These are phyloP conservation scores for Gossypium mustelinum DNA, from an alignment of 345 rosid species.

Conservation along the genomic window DNA sequence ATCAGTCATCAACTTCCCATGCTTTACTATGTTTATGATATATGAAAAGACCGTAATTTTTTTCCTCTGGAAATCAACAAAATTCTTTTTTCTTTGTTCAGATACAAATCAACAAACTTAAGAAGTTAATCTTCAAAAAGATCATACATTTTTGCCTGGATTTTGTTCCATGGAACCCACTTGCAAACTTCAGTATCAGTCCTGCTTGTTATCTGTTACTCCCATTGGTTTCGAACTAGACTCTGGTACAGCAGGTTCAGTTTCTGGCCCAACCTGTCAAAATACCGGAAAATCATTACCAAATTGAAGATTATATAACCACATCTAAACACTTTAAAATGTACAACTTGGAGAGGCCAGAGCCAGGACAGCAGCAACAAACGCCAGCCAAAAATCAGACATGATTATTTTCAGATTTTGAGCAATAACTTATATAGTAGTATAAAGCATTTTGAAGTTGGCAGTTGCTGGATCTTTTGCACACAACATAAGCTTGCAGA, in stretches of 20 bases:
- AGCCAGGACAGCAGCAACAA: background rate
- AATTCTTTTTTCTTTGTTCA: no score
- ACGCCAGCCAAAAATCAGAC: background rate
- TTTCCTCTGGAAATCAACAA: background rate
- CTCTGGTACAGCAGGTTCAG: constrained; percentile 7
- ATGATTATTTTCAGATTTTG: background rate
- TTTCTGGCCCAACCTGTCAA: constrained; percentile 31
- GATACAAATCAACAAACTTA: background rate
- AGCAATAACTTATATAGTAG: background rate
- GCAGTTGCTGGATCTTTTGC: constrained; percentile 1
- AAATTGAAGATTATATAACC: background rate
- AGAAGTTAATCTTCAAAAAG: background rate
- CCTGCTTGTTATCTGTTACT: constrained; percentile 27
- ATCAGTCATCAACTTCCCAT: background rate
- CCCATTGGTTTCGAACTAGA: constrained; percentile 20
- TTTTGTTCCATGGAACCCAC: background rate
- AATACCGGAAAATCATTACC: background rate
- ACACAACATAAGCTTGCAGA: background rate
- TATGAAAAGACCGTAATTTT: background rate
- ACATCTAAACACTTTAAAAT: background rate
- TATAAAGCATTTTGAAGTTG: background rate
- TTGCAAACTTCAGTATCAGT: constrained; percentile 24
- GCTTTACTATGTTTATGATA: background rate
- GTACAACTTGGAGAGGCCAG: background rate
- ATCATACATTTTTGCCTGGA: background rate